Evolutionary conservation across 2,329 filamentous ascomycete genomes (phyloP), one percentile per base, ranked within the genome.

Genomic region (Lecanicillium sp.): DNA sequence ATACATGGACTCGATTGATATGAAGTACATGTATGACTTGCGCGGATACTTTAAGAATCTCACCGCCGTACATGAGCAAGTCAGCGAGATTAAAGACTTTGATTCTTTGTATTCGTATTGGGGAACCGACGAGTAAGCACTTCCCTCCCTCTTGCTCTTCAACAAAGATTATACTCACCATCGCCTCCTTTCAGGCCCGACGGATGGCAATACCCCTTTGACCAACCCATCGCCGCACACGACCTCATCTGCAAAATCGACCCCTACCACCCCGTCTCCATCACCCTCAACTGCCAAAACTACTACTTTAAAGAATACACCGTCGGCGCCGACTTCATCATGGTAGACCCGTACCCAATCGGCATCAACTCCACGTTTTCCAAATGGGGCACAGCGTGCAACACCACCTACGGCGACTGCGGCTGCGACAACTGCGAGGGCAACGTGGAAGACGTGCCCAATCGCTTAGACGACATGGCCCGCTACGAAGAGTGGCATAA

Each of bases 361-460:
- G 72, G 66, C 20, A 70, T 72, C 46, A 76, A 78, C 55, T 57
- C 65, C 4, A 70, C 63, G 3, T 75, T 61, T 46, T 73, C 67
- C 8, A 67, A 67, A 30, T 80, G 73, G 64, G 62, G 65, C 42
- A 80, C 75, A 0, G 53, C 56, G 0, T 77, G 72, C 52, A 80
- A 80, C 53, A 43, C 57, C 3, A 80, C 75, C 0, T 72, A 78
- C 37, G 76, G 76, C 44, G 71, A 74, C 57, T 79, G 75, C 56
- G 77, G 76, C 8, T 81, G 78, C 54, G 77, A 81, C 50, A 69
- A 74, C 53, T 81, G 77, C 52, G 46, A 54, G 3, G 73, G 71
- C 37, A 53, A 51, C n/a, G 60, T 78, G 14, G 58, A 63, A 15
- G 76, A 81, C 48, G 68, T 80, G 0, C 28, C 60, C 2, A 33